Evolutionary conservation across 257 asterid species (phyloP).

Genomic region (Solanum arcanum): DNA sequence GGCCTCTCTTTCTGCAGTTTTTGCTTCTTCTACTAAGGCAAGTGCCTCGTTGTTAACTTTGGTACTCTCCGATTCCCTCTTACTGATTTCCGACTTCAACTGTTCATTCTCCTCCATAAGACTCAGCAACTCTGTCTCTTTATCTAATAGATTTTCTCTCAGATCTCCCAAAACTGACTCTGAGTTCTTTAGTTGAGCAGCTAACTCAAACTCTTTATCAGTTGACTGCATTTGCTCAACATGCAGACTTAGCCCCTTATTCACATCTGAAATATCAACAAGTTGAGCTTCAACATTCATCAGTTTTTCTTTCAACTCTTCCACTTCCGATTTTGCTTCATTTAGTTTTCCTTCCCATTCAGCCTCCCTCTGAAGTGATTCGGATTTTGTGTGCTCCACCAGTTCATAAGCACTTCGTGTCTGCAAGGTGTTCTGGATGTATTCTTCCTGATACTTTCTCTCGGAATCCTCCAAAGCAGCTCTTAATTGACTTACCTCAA

Average conservation of each 20-base stretch:
- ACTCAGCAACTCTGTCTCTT: conserved; percentile 37
- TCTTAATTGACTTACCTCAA: conserved; percentile 35
- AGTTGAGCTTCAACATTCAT: conserved; percentile 25
- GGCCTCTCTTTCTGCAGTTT: conserved; percentile 58
- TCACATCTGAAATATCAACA: conserved; percentile 8
- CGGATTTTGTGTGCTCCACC: conserved; percentile 42
- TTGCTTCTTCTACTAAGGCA: conserved; percentile 35
- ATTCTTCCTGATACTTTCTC: conserved; percentile 49
- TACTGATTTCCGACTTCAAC: conserved; percentile 45
- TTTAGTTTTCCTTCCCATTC: conserved; percentile 40
- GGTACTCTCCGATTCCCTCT: conserved; percentile 25
- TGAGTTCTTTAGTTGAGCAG: conserved; percentile 15
- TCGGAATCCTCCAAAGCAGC: conserved; percentile 64
- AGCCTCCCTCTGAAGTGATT: conserved; percentile 32
- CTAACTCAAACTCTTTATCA: conserved; percentile 16
- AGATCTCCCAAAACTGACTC: conserved; percentile 34
- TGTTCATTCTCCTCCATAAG: conserved; percentile 42
- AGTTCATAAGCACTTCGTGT: conserved; percentile 53
- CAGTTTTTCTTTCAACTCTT: conserved; percentile 30
- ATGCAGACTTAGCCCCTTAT: conserved; percentile 2
- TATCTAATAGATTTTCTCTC: conserved; percentile 28
- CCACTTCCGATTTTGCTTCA: conserved; percentile 31
- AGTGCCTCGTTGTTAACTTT: conserved; percentile 30
- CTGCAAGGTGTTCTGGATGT: conserved; percentile 48
- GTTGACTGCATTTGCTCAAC: conserved; percentile 8